Conservation (phyloP, 1,284 basidiomycete genomes). For the Sporisorium graminicola region DNA sequence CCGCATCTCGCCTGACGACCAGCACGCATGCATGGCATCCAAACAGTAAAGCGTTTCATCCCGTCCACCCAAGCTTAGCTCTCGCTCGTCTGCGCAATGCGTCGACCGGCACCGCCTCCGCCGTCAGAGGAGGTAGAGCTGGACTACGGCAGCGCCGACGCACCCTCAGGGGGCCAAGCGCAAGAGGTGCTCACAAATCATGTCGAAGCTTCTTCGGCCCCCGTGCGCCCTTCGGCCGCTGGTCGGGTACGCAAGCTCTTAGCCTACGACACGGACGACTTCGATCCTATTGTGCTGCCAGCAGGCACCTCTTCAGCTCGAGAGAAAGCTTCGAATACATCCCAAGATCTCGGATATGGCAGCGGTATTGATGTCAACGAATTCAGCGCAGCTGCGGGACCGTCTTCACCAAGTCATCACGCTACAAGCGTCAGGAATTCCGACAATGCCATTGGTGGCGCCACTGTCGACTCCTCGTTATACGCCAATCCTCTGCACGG, state of each 20-base stretch:
- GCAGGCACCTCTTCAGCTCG: not conserved
- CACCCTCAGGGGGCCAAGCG: not conserved
- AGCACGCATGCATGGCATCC: slow-evolving; percentile 13
- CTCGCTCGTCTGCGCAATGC: slow-evolving; percentile 19
- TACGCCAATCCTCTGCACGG: slow-evolving; percentile 10
- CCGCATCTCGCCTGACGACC: not conserved
- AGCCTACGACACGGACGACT: slow-evolving; percentile 28
- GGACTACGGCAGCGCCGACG: slow-evolving; percentile 42
- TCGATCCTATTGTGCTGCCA: not conserved
- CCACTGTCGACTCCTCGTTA: not conserved
- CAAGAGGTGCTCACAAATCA: slow-evolving; percentile 14
- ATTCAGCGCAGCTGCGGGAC: slow-evolving; percentile 4
- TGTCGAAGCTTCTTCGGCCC: not conserved
- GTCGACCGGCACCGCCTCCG: slow-evolving; percentile 31
- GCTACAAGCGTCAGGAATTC: not conserved
- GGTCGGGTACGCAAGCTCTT: slow-evolving; percentile 21
- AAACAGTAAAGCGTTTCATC: not conserved
- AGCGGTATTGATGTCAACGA: not conserved
- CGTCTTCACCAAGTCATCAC: slow-evolving; percentile 7
- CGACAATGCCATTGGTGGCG: not conserved
- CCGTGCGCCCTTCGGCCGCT: not conserved
- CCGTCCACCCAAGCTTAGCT: not conserved
- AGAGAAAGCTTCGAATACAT: not conserved
- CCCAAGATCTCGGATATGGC: slow-evolving; percentile 1
- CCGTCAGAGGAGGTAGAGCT: slow-evolving; percentile 33